Percentiles rank a stretch among this genome's conserved stretches.
Conservation (phyloP, 176 grass and related monocot species). For the Bonia amplexicaulis region DNA sequence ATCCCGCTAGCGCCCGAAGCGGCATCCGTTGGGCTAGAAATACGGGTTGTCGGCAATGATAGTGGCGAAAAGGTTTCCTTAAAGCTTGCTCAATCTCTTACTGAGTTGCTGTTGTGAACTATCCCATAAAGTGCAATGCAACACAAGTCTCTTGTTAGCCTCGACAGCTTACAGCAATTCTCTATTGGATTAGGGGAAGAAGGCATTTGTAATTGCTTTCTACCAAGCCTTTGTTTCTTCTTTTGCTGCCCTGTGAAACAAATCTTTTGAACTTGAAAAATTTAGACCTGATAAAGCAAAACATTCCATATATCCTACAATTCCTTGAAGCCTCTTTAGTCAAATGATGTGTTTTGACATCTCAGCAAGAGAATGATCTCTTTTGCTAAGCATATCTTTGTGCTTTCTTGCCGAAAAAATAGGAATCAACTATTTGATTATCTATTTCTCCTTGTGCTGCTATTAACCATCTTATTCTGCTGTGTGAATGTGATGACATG, state of each 20-base stretch:
- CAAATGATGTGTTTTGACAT: background rate
- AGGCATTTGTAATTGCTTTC: background rate
- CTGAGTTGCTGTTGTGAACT: background rate
- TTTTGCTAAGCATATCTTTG: background rate
- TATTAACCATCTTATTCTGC: slow-evolving; percentile 6
- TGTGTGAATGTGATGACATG: background rate
- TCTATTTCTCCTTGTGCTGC: background rate
- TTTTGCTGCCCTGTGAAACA: background rate
- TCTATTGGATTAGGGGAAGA: background rate
- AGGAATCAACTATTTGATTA: no score
- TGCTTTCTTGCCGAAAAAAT: background rate
- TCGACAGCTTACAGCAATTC: background rate
- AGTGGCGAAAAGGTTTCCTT: slow-evolving; percentile 84
- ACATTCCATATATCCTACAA: background rate
- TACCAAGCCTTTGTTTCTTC: background rate
- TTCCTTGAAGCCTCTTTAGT: background rate
- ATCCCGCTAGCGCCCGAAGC: slow-evolving; percentile 85
- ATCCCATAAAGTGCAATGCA: background rate
- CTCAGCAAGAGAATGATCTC: background rate
- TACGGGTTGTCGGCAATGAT: slow-evolving; percentile 96
- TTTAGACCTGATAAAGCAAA: background rate
- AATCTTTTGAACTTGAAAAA: background rate
- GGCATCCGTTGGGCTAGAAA: slow-evolving; percentile 94
- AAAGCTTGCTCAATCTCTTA: background rate
- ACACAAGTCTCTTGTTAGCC: background rate